Evolutionary conservation across 257 asterid species (phyloP).

Genomic region (Linderniella brevidens): DNA sequence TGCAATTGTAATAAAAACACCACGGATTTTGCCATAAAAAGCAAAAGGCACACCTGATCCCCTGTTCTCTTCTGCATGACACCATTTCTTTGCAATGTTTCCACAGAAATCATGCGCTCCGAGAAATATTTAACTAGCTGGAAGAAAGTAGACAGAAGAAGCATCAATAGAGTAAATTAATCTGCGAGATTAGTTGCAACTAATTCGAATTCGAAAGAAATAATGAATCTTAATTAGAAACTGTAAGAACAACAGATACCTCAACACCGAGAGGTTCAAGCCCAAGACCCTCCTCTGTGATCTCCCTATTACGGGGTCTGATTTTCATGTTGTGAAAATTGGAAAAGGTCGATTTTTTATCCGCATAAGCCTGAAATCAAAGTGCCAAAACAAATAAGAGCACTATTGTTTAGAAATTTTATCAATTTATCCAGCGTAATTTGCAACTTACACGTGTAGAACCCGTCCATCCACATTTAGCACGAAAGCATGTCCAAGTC

Average conservation of each 20-base stretch:
- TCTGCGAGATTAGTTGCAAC: conserved; percentile 1
- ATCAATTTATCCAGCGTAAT: conserved; percentile 7
- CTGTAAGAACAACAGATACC: background rate
- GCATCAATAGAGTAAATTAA: conserved; percentile 3
- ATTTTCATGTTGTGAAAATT: conserved; percentile 21
- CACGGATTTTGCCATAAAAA: background rate
- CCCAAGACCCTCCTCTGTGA: conserved; percentile 35
- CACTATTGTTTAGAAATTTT: conserved; percentile 3
- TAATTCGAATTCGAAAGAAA: too few species aligned
- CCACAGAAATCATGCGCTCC: conserved; percentile 79
- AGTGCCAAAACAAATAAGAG: conserved; percentile 9
- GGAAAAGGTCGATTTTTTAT: conserved; percentile 28
- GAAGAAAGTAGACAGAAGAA: conserved; percentile 10
- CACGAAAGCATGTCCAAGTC: conserved; percentile 75
- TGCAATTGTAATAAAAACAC: background rate
- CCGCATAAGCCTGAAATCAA: conserved; percentile 48
- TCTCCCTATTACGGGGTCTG: conserved; percentile 29
- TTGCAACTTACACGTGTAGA: conserved; percentile 34
- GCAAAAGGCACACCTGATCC: conserved; percentile 34
- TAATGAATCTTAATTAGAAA: too few species aligned
- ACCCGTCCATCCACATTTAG: conserved; percentile 87
- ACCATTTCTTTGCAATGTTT: conserved; percentile 65
- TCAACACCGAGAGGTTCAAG: conserved; percentile 29
- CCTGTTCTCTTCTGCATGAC: conserved; percentile 67
- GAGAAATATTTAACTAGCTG: conserved; percentile 66